Evolutionary conservation across 1,284 basidiomycete genomes (phyloP), one percentile per base, ranked within the genome.

Genomic region (Marasmius fiardii): DNA sequence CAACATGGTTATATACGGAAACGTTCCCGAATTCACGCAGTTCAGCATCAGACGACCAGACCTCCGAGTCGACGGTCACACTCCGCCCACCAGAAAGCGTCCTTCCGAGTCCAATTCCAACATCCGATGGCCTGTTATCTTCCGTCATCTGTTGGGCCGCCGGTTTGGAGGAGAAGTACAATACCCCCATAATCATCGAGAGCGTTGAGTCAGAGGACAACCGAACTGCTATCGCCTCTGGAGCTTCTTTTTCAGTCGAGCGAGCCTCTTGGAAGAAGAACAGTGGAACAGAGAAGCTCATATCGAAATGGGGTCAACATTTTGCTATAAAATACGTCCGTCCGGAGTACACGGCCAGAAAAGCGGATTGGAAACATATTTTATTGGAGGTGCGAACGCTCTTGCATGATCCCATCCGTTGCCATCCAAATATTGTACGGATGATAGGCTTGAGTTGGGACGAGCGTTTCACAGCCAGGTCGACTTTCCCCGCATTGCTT

Each of bases 381-480:
- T 24, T 57, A 21, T 33, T 52, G n/a, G 55, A 57, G 23, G 31
- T 53, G 11, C 51, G 55, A 24, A 45, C 52, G 0, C 23, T 57
- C 7, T 35, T 57, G 11, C 55, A 57, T 26, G 55, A 57, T 23
- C 55, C 55, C 18, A 53, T 57, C 11, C 52, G 55, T 23, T 57
- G 49, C 23, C 55, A 57, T 48, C 55, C 55, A 16, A 57, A 57
- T 37, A 57, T 57, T 14, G 55, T 57, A n/a, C 51, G 55, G n/a
- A 37, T 57, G 20, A 24, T 57, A 28, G 55, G 51, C 5, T 24
- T 57, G 14, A 57, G 51, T 28, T 57, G 55, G 55, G 55, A 45
- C 3, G 51, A 44, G 4, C 37, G 45, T 11, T 23, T 43, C 1
- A 45, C 35, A 14, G 33, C 43, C 26, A 14, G 26, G 5, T 43